These are phyloP conservation scores for Ophiocordyceps robertsii DNA, from an alignment of 2,329 filamentous ascomycete species.

Conservation along the genomic window DNA sequence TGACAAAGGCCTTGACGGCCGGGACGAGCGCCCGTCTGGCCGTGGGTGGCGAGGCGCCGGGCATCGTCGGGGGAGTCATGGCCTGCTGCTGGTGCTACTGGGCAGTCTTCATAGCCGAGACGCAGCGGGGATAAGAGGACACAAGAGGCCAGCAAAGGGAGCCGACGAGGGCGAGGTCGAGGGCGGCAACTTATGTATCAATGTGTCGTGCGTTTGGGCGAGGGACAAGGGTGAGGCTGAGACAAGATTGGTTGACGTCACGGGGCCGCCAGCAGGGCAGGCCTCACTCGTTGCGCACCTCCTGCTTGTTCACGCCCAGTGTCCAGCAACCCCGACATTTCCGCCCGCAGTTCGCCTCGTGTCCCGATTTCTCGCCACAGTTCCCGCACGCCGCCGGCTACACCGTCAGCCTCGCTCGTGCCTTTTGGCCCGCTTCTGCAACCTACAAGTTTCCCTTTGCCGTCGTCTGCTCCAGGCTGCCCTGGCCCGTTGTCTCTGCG, in stretches of 20 bases:
- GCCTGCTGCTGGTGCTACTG: background rate
- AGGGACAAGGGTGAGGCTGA: too few relatives aligned
- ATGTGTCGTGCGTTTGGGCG: too few relatives aligned
- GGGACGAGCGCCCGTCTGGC: background rate
- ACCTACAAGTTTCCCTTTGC: background rate
- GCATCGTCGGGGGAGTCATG: background rate
- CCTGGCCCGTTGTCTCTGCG: too few relatives aligned
- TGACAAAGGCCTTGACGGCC: constrained; percentile 10
- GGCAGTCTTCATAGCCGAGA: background rate
- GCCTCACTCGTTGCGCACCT: background rate
- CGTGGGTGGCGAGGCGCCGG: background rate
- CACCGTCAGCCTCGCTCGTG: background rate
- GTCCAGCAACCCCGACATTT: background rate
- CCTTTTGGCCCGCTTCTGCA: background rate
- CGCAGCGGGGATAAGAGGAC: too few relatives aligned
- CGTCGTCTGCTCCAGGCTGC: too few relatives aligned
- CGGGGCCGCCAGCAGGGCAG: background rate
- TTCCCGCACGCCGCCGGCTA: background rate
- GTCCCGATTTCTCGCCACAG: background rate
- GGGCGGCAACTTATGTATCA: too few relatives aligned
- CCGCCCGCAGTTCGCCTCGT: background rate
- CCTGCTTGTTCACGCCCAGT: background rate
- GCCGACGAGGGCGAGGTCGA: too few relatives aligned
- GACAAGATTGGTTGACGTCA: too few relatives aligned
- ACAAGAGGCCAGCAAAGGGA: too few relatives aligned